Percentiles rank a stretch among this genome's conserved stretches.
phyloP scores from a whole-genome alignment of 169 alveolate species.

The Cryptosporidium ryanae region DNA sequence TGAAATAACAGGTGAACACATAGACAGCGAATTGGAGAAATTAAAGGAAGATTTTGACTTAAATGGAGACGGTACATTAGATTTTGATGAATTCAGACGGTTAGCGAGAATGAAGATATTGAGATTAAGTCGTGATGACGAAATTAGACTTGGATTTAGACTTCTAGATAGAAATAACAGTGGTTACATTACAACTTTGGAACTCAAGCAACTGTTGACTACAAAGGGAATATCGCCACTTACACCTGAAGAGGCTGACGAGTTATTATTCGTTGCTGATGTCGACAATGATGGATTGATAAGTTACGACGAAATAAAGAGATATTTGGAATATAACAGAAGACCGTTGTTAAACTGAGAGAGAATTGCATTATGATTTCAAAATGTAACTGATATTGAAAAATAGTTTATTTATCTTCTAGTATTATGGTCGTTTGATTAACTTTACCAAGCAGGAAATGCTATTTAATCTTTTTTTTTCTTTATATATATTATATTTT shows the following conservation, averaged over 20 bases:
- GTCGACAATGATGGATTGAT: slow-evolving; percentile 66
- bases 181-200: slow-evolving; percentile 65
- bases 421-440: no score
- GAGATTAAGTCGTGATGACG: slow-evolving; percentile 69
- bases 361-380: not conserved
- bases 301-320: slow-evolving; percentile 67
- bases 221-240: slow-evolving; percentile 72
- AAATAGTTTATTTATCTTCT: not conserved
- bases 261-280: slow-evolving; percentile 67
- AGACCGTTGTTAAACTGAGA: slow-evolving; percentile 36
- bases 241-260: slow-evolving; percentile 66
- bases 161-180: slow-evolving; percentile 63
- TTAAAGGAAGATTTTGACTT: slow-evolving; percentile 60
- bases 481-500: no score
- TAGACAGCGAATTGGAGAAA: slow-evolving; percentile 64
- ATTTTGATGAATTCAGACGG: slow-evolving; percentile 67
- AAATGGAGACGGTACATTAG: slow-evolving; percentile 61
- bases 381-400: not conserved
- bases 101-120: slow-evolving; percentile 69
- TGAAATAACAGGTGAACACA: slow-evolving; percentile 69
- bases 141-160: slow-evolving; percentile 64
- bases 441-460: no score
- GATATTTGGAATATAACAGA: slow-evolving; percentile 72
- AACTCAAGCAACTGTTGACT: slow-evolving; percentile 53
- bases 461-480: no score